phyloP scores from a whole-genome alignment of 1,284 basidiomycete species.

The Gymnopus androsaceus region DNA sequence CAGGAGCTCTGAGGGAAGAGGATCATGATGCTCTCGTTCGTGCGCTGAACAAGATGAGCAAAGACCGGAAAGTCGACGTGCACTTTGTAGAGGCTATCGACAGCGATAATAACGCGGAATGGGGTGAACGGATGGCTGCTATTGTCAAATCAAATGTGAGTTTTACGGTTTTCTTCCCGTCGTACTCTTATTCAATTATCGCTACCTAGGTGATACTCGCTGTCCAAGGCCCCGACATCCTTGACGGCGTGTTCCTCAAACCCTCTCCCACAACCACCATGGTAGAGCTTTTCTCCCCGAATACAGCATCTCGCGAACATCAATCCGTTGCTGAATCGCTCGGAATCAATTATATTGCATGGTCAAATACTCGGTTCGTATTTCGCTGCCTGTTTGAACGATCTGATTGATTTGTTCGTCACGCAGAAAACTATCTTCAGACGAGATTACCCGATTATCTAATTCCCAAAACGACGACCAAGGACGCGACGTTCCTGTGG shows the following conservation, averaged over 20 bases:
- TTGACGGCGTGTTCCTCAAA: slow-evolving; percentile 74
- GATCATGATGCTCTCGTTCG: slow-evolving; percentile 57
- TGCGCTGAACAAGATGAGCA: slow-evolving; percentile 53
- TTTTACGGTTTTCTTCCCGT: slow-evolving; percentile 16
- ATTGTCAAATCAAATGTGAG: slow-evolving; percentile 74
- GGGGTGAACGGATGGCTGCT: slow-evolving; percentile 63
- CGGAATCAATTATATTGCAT: slow-evolving; percentile 74
- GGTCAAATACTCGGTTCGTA: slow-evolving; percentile 61
- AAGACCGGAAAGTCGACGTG: slow-evolving; percentile 64
- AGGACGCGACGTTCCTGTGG: slow-evolving; percentile 51
- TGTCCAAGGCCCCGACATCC: slow-evolving; percentile 70
- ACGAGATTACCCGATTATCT: background rate
- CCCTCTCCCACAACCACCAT: slow-evolving; percentile 57
- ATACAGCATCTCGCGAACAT: slow-evolving; percentile 73
- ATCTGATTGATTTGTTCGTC: background rate
- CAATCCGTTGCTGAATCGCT: slow-evolving; percentile 64
- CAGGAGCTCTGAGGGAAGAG: slow-evolving; percentile 49
- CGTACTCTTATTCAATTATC: background rate
- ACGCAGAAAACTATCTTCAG: slow-evolving; percentile 1
- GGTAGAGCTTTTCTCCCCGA: slow-evolving; percentile 80
- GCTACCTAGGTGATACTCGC: slow-evolving; percentile 64
- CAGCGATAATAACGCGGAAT: slow-evolving; percentile 37
- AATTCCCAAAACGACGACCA: slow-evolving; percentile 37
- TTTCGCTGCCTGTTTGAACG: slow-evolving; percentile 4
- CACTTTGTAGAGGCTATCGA: slow-evolving; percentile 62